A percentile compares a stretch with the other conserved stretches of the same genome.
Conservation (phyloP, 495 filamentous ascomycete species). For the Penicillium paxilli region DNA sequence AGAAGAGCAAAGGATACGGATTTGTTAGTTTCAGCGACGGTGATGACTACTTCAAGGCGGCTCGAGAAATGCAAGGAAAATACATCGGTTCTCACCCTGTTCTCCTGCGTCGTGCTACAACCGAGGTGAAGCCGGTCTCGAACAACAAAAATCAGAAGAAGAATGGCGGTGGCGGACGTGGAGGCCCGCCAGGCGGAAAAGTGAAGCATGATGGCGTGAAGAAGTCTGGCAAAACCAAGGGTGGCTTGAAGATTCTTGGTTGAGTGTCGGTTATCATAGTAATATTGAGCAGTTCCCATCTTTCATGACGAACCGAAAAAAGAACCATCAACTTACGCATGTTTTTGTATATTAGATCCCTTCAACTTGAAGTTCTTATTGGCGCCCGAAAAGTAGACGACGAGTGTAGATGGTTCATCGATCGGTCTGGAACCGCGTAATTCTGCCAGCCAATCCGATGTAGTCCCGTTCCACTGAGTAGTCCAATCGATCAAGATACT, state of each 20-base stretch:
- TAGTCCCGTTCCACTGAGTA: too few species aligned
- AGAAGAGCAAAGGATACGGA: slow-evolving; percentile 92
- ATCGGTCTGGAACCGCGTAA: slow-evolving; percentile 3
- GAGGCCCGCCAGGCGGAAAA: slow-evolving; percentile 33
- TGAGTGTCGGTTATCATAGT: slow-evolving; percentile 35
- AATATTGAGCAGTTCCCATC: not conserved
- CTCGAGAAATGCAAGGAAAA: slow-evolving; percentile 97
- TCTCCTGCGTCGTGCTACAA: slow-evolving; percentile 79
- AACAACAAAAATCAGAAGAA: slow-evolving; percentile 47
- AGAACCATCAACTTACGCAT: too few species aligned
- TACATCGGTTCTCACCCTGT: slow-evolving; percentile 98
- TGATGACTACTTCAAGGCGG: slow-evolving; percentile 92
- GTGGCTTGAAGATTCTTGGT: slow-evolving; percentile 74
- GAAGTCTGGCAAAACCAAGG: slow-evolving; percentile 76
- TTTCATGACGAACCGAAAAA: not conserved
- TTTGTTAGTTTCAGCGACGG: slow-evolving; percentile 95
- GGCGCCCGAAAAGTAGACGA: too few species aligned
- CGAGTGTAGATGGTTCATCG: not conserved
- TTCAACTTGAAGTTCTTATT: too few species aligned
- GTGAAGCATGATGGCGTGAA: slow-evolving; percentile 69
- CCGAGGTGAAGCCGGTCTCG: slow-evolving; percentile 76
- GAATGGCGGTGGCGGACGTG: slow-evolving; percentile 33
- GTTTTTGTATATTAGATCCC: too few species aligned
- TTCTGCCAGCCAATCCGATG: not conserved
- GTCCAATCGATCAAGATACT: too few species aligned